Percentiles rank a stretch among this genome's conserved stretches.
phyloP scores from a whole-genome alignment of 106 monocot species.

The Narthecium ossifragum region DNA sequence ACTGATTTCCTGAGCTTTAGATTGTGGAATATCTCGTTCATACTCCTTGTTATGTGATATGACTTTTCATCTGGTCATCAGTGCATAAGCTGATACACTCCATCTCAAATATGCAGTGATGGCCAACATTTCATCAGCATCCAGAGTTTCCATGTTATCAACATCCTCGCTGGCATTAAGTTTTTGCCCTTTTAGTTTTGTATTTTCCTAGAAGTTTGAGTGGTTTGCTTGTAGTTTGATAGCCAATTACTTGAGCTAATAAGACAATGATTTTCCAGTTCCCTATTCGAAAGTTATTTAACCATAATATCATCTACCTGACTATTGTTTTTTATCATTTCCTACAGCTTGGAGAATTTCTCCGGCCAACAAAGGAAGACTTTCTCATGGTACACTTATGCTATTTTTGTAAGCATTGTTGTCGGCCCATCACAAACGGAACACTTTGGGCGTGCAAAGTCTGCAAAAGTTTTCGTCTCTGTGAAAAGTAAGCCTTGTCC shows the following conservation, averaged over 20 bases:
- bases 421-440: neutral
- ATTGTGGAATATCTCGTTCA: too few species aligned
- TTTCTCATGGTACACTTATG: neutral
- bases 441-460: neutral
- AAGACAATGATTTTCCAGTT: neutral
- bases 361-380: neutral
- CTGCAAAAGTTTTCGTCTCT: neutral
- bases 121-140: too few species aligned
- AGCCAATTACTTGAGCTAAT: too few species aligned
- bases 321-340: neutral
- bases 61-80: too few species aligned
- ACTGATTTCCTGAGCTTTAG: too few species aligned
- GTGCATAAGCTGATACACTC: too few species aligned
- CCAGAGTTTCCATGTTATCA: too few species aligned
- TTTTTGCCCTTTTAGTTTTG: neutral
- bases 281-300: neutral
- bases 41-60: too few species aligned
- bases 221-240: neutral
- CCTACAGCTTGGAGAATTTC: neutral
- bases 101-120: too few species aligned
- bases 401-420: neutral
- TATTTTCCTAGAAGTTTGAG: neutral
- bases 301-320: neutral
- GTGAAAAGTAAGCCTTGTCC: neutral
- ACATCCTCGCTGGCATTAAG: too few species aligned